A percentile compares a stretch with the other conserved stretches of the same genome.
phyloP scores from a whole-genome alignment of 192 early-diverging fungal species.

The Obelidium mucronatum region DNA sequence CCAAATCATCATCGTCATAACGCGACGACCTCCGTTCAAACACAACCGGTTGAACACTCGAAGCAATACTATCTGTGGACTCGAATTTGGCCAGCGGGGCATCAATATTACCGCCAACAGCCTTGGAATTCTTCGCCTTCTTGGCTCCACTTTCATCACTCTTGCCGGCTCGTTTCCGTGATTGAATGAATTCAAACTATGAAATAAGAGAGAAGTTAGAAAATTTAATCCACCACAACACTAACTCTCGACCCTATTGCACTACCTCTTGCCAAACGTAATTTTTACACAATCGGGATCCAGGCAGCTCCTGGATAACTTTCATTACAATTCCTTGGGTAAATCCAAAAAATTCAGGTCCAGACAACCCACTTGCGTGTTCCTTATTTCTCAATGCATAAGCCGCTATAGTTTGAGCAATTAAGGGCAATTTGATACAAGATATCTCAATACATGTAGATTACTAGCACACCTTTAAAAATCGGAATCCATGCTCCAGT shows the following conservation, averaged over 20 bases:
- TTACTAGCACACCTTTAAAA: slow-evolving; percentile 60
- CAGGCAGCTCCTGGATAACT: slow-evolving; percentile 88
- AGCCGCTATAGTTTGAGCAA: slow-evolving; percentile 49
- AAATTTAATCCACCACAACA: no score
- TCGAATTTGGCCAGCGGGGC: no score
- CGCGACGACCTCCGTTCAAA: background rate
- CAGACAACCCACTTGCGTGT: slow-evolving; percentile 81
- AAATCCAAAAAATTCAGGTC: slow-evolving; percentile 93
- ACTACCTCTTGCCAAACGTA: slow-evolving; percentile 62
- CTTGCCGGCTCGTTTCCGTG: slow-evolving; percentile 40
- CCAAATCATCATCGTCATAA: background rate
- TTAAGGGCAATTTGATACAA: background rate
- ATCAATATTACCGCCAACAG: no score
- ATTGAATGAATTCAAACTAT: slow-evolving; percentile 49
- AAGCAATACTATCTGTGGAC: no score
- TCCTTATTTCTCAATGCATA: slow-evolving; percentile 82
- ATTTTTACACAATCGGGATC: slow-evolving; percentile 70
- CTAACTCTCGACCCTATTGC: background rate
- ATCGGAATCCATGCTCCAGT: slow-evolving; percentile 92
- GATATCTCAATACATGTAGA: no score
- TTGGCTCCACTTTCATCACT: background rate
- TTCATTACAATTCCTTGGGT: slow-evolving; percentile 84
- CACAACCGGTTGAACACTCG: no score
- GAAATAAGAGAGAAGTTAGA: slow-evolving; percentile 7
- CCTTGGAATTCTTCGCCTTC: background rate